Evolutionary conservation across 176 grass and related monocot genomes (phyloP), one percentile per base, ranked within the genome.

Genomic region (Aegilops sharonensis): DNA sequence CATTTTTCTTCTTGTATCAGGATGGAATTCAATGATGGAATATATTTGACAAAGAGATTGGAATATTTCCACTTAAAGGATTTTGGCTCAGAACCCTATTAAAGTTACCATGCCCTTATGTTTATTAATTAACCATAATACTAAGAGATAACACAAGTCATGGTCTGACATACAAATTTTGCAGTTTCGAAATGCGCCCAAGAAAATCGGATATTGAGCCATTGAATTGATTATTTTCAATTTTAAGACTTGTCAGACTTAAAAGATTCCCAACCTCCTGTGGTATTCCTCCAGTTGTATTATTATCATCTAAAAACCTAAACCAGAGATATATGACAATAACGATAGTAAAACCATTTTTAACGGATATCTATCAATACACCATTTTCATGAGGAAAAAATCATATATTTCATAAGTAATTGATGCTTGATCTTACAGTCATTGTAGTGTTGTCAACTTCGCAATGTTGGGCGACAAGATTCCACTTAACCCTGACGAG

Each of bases 271-370:
- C 96, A 32, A 92, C 74, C 54, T 92, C 84, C n/a, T 52, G 77
- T 47, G 96, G 88, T 87, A 98, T 92, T 81, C 29, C 80, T 77
- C 93, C 90, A 52, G 90, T 93, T 88, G 95, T 95, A 81, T 64
- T 86, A 52, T 98, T 98, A 72, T 50, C 88, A 30, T 88, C 81
- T 78, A 98, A 76, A 68, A 76, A 82, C 65, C 91, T 95, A 84
- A 31, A 90, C 70, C 37, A 2, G 3, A 57, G 54, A 57, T 57
- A 57, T 57, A 21, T 54, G 54, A 57, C 54, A 57, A 57, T 21
- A 57, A 57, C 54, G 54, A 57, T 57, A 57, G 54, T 57, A 21
- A 18, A 57, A 57, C 54, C 18, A 21, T 57, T 21, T 57, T 21
- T 57, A 57, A 57, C 7, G 7, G 18, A 57, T 57, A 21, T 21